These are phyloP conservation scores for Gautieria morchelliformis DNA, from an alignment of 768 basidiomycete genomes.

Conservation along the genomic window DNA sequence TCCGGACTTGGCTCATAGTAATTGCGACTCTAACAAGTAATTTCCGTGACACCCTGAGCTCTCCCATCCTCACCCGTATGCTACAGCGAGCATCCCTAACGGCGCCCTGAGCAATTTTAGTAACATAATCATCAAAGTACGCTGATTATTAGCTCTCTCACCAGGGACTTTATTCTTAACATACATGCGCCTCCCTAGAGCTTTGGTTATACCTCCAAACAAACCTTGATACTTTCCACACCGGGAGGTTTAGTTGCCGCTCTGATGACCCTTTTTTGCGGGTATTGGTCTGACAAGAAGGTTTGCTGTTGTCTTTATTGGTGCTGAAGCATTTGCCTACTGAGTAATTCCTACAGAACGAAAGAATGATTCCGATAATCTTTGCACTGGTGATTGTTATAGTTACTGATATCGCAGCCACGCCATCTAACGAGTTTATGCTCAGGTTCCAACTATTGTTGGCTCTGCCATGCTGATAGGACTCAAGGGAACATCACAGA, in stretches of 20 bases:
- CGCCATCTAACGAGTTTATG: not conserved
- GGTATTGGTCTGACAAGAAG: conserved; percentile 60
- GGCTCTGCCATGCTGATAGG: conserved; percentile 18
- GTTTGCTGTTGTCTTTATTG: conserved; percentile 18
- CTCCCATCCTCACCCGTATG: conserved; percentile 4
- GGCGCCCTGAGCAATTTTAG: conserved; percentile 56
- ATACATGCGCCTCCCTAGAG: conserved; percentile 14
- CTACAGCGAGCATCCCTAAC: conserved; percentile 53
- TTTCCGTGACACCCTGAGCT: conserved; percentile 14
- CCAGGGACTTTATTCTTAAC: not conserved
- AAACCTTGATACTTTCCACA: conserved; percentile 50
- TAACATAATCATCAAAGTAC: conserved; percentile 47
- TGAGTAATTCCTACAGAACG: conserved; percentile 26
- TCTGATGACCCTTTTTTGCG: conserved; percentile 39
- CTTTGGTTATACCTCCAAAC: conserved; percentile 59
- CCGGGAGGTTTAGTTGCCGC: conserved; percentile 45
- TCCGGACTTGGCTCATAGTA: conserved; percentile 54
- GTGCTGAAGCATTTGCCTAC: not conserved
- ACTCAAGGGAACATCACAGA: conserved; percentile 14
- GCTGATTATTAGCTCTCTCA: not conserved
- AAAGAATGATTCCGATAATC: conserved; percentile 53
- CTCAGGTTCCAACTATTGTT: conserved; percentile 12
- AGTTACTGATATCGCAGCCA: too few species aligned
- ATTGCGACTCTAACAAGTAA: conserved; percentile 48
- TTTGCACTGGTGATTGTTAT: conserved; percentile 28